Conservation (phyloP, 108 stramenopile genomes). For the Thalassiosira profunda region DNA sequence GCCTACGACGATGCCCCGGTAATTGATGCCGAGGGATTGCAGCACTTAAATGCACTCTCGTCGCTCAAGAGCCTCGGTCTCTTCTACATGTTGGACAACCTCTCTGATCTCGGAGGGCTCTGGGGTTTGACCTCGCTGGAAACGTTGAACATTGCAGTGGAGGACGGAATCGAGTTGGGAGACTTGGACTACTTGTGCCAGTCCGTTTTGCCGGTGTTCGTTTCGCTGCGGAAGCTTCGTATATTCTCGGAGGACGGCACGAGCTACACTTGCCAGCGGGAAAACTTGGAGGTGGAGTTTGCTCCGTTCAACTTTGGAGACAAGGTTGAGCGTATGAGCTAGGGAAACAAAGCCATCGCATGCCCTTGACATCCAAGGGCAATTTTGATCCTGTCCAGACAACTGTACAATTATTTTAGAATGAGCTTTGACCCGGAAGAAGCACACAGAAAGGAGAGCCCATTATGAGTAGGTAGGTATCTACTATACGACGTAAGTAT, state of each 20-base stretch:
- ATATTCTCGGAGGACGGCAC: constrained; percentile 37
- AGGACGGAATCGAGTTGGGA: constrained; percentile 14
- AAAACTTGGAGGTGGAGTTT: constrained; percentile 31
- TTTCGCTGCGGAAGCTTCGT: constrained; percentile 15
- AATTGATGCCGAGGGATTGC: constrained; percentile 25
- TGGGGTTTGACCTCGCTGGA: constrained; percentile 29
- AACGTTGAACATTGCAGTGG: constrained; percentile 37
- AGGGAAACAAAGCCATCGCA: background rate
- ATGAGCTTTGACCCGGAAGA: no score
- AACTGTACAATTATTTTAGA: background rate
- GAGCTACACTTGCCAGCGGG: constrained; percentile 12
- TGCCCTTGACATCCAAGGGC: no score
- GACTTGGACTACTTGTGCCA: constrained; percentile 22
- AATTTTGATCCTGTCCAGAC: background rate
- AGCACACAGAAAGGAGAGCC: no score
- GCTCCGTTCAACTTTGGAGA: constrained; percentile 30
- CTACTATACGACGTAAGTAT: no score
- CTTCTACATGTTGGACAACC: constrained; percentile 34
- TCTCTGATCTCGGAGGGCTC: constrained; percentile 16
- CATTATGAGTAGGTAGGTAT: no score
- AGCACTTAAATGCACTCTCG: constrained; percentile 19
- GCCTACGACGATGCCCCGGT: constrained; percentile 24
- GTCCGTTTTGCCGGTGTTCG: constrained; percentile 18
- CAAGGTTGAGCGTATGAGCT: constrained; percentile 14
- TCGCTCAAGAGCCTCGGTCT: constrained; percentile 33